These are phyloP conservation scores for Candida sanyaensis DNA, from an alignment of 1,139 yeast genomes.

Conservation along the genomic window DNA sequence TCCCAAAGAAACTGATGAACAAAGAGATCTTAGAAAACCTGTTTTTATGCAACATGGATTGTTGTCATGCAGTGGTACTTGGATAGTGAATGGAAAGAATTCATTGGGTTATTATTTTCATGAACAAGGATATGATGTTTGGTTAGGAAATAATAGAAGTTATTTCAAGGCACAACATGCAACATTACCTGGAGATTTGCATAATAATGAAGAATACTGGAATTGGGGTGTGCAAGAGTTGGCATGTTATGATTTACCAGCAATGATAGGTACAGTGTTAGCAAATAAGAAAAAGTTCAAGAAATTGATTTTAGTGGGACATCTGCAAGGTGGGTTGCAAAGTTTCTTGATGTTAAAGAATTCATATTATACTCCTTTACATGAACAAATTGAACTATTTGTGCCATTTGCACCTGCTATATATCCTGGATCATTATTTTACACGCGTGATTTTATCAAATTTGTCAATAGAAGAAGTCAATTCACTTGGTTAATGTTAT, in stretches of 20 bases:
- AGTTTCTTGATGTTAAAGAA: slow-evolving; percentile 59
- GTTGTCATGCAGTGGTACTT: slow-evolving; percentile 84
- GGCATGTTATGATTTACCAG: slow-evolving; percentile 76
- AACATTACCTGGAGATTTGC: slow-evolving; percentile 33
- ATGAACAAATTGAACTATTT: slow-evolving; percentile 61
- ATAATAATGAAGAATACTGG: slow-evolving; percentile 62
- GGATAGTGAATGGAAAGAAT: slow-evolving; percentile 72
- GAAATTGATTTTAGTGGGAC: slow-evolving; percentile 70
- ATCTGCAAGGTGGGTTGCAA: slow-evolving; percentile 94
- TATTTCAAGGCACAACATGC: slow-evolving; percentile 74
- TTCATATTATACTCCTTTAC: slow-evolving; percentile 29
- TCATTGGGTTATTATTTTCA: slow-evolving; percentile 69
- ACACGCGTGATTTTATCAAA: slow-evolving; percentile 55
- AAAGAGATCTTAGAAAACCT: slow-evolving; percentile 48
- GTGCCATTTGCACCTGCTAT: slow-evolving; percentile 88
- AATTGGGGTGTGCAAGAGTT: slow-evolving; percentile 86
- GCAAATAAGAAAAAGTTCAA: slow-evolving; percentile 38
- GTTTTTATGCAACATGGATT: slow-evolving; percentile 82
- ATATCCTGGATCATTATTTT: slow-evolving; percentile 75
- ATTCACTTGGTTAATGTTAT: slow-evolving; percentile 43
- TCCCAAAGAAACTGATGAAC: slow-evolving; percentile 39
- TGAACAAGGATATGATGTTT: slow-evolving; percentile 77
- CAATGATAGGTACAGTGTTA: slow-evolving; percentile 65
- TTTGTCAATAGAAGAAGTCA: slow-evolving; percentile 50
- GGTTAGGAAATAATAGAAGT: slow-evolving; percentile 92